Evolutionary conservation across 176 grass and related monocot species (phyloP).

Genomic region (Avena atlantica): DNA sequence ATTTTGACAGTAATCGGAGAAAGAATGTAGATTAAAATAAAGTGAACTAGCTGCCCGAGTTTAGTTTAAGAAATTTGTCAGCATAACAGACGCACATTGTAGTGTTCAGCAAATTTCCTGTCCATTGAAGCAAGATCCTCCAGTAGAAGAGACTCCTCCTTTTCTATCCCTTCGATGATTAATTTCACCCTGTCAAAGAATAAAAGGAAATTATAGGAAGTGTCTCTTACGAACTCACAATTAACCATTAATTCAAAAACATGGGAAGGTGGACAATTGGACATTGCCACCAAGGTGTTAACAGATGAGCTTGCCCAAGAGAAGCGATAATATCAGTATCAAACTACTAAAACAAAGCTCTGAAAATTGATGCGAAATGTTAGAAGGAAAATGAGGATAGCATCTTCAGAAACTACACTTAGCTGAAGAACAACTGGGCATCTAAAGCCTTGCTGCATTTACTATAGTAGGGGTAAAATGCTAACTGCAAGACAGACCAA

Average conservation of each 20-base stretch:
- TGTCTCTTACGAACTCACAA: not conserved
- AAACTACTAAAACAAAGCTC: not conserved
- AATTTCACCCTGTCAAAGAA: slow-evolving; percentile 74
- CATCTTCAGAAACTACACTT: not conserved
- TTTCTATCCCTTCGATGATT: slow-evolving; percentile 94
- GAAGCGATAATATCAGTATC: not conserved
- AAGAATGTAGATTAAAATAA: slow-evolving; percentile 8
- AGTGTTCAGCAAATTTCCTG: slow-evolving; percentile 98
- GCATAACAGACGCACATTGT: slow-evolving; percentile 62
- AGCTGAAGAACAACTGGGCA: not conserved
- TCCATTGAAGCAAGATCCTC: slow-evolving; percentile 98
- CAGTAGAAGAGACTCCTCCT: slow-evolving; percentile 81
- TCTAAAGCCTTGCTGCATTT: not conserved
- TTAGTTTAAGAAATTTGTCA: slow-evolving; percentile 8
- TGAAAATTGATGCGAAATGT: not conserved
- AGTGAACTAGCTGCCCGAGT: not conserved
- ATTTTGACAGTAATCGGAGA: slow-evolving; percentile 17
- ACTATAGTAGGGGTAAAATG: not conserved
- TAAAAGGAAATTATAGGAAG: slow-evolving; percentile 27
- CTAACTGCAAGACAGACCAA: slow-evolving; percentile 28
- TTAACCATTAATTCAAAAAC: slow-evolving; percentile 39
- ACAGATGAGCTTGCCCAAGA: not conserved
- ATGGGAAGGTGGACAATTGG: slow-evolving; percentile 30
- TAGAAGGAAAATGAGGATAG: not conserved
- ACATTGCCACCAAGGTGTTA: slow-evolving; percentile 11